Conservation (phyloP, 2,329 filamentous ascomycete species). For the Penicillium sp. region DNA sequence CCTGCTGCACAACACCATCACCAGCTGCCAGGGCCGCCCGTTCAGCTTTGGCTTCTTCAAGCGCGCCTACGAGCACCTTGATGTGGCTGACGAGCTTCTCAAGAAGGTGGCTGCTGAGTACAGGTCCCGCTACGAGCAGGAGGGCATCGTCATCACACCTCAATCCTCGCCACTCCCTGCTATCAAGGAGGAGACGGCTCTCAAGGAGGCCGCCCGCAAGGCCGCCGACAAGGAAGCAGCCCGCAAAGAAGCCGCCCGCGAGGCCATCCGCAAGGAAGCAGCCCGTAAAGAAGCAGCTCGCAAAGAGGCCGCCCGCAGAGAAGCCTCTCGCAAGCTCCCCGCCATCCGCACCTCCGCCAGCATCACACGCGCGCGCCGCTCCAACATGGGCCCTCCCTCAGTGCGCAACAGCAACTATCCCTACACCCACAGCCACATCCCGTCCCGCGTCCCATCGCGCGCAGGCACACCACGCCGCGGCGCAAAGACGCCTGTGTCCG, state of each 20-base stretch:
- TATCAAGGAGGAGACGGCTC: conserved; percentile 13
- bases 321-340: conserved; percentile 14
- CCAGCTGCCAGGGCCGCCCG: conserved; percentile 37
- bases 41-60: conserved; percentile 43
- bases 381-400: conserved; percentile 20
- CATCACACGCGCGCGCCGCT: conserved; percentile 21
- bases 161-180: conserved; percentile 11
- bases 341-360: conserved; percentile 16
- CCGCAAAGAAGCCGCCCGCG: conserved; percentile 17
- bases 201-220: conserved; percentile 17
- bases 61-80: conserved; percentile 40
- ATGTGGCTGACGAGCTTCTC: conserved; percentile 35
- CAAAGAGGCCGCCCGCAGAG: conserved; percentile 16
- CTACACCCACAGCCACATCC: not conserved
- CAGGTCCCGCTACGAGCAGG: conserved; percentile 29
- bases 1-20: conserved; percentile 38
- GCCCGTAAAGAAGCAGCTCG: conserved; percentile 17
- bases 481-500: conserved; percentile 38
- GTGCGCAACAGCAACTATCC: not conserved
- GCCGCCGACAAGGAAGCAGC: conserved; percentile 13
- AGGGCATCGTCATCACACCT: conserved; percentile 34
- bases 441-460: conserved; percentile 11
- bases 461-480: conserved; percentile 23
- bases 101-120: conserved; percentile 34
- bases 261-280: conserved; percentile 15